Base-by-base conservation (phyloP, 2,329 filamentous ascomycete genomes). In the Colletotrichum caudatum region DNA sequence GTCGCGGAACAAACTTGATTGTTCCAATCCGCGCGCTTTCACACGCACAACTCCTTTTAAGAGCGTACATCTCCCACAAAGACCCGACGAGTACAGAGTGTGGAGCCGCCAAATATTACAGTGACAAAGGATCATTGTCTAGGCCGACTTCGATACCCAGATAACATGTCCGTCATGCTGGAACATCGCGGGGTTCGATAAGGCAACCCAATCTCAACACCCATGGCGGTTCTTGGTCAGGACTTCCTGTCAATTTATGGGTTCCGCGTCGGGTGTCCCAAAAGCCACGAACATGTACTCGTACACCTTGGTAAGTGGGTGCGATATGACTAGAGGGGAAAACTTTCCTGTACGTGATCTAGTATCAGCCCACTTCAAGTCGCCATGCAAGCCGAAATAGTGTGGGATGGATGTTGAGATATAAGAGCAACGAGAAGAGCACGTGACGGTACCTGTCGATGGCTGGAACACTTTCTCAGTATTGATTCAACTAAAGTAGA, bases 401-500 rank as follows among this genome's bases (percentile, higher is more conserved):
- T 26, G 12, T 9, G 14, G 23, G 6, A 26, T 14, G 23, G 29
- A 29, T 7, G 3, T 9, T 29, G 16, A 51, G 12, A 6, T 5
- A 5, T 18, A 26, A 1, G 11, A 51, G 48, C 48, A 29, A 11
- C 20, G 11, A n/a, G 33, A 3, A 37, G 4, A 35, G 54, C n/a
- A 41, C 35, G 7, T n/a, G 26, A n/a, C 12, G 33, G 29, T 23
- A 26, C 29, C 18, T 39, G 26, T 20, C 20, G 5, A 37, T 59
- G 54, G 37, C 46, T 44, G 16, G 50, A 51, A 44, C 7, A 46
- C 44, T 65, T 64, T 51, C 66, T 65, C 62, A 48, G 61, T 64
- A 53, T 60, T 60, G 64, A 56, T 48, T 61, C 63, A 29, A 60
- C 46, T 59, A 54, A 50, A 66, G 56, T 23, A 59, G 29, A 61